Conservation (phyloP, 2,329 filamentous ascomycete genomes). For the Polychaeton citri region DNA sequence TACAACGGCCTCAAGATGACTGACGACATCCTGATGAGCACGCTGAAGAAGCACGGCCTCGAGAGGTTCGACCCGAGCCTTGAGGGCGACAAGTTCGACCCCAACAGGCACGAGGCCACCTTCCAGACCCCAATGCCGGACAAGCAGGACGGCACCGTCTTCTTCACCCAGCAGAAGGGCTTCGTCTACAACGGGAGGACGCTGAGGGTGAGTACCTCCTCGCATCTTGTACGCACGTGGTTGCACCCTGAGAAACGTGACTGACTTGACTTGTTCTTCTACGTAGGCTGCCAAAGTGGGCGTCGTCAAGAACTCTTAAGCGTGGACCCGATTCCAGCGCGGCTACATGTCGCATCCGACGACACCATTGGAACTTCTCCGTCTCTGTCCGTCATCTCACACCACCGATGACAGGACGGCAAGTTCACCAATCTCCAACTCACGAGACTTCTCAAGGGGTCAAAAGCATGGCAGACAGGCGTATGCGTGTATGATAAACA, state of each 20-base stretch:
- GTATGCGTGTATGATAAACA: not conserved
- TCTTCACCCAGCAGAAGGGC: constrained; percentile 89
- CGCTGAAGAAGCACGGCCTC: constrained; percentile 85
- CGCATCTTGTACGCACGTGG: no score
- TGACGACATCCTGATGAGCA: constrained; percentile 72
- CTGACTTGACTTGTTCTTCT: constrained; percentile 1
- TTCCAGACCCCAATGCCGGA: constrained; percentile 81
- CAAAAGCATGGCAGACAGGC: not conserved
- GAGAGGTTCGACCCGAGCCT: constrained; percentile 68
- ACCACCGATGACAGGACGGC: not conserved
- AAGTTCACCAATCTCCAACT: not conserved
- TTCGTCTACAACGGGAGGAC: constrained; percentile 87
- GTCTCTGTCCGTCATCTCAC: no score
- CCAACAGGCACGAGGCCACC: constrained; percentile 90
- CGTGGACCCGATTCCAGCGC: not conserved
- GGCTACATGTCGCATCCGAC: not conserved
- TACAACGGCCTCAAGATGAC: constrained; percentile 94
- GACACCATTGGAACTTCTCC: not conserved
- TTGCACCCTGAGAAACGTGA: not conserved
- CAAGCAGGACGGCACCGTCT: constrained; percentile 82
- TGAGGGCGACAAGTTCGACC: constrained; percentile 77
- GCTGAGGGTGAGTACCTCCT: constrained; percentile 45
- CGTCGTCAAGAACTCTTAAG: constrained; percentile 68
- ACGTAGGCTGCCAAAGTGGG: constrained; percentile 74
- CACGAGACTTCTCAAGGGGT: not conserved